A percentile compares a stretch with the other conserved stretches of the same genome.
phyloP scores from a whole-genome alignment of 2,329 filamentous ascomycete species.

The Alternaria alternata region DNA sequence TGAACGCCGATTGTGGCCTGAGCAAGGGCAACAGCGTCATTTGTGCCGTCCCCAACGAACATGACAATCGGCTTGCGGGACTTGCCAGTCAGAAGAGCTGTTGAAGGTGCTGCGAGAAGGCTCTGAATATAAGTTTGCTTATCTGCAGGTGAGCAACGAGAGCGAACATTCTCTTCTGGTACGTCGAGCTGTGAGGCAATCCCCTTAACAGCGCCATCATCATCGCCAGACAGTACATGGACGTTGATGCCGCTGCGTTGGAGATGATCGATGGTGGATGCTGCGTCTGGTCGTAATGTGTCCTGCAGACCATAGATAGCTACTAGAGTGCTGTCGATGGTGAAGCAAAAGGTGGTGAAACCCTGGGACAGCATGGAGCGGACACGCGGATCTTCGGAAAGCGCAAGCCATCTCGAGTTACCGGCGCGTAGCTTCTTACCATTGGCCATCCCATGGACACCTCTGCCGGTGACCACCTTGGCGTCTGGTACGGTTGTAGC shows the following conservation, averaged over 20 bases:
- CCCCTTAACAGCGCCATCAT: constrained; percentile 57
- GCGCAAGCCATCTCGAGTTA: constrained; percentile 58
- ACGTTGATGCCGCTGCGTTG: constrained; percentile 56
- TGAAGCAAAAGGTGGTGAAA: constrained; percentile 61
- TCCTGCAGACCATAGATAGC: constrained; percentile 62
- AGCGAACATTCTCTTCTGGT: constrained; percentile 50
- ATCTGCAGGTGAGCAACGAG: constrained; percentile 60
- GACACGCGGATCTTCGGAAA: constrained; percentile 57
- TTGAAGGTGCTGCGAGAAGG: constrained; percentile 23
- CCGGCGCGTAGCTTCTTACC: constrained; percentile 53
- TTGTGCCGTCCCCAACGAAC: constrained; percentile 83
- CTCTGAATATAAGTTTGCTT: constrained; percentile 63
- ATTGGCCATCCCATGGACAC: constrained; percentile 52
- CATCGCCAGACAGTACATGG: constrained; percentile 67
- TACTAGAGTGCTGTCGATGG: constrained; percentile 53
- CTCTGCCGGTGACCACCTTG: constrained; percentile 53
- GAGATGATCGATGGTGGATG: constrained; percentile 61
- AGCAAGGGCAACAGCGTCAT: constrained; percentile 76
- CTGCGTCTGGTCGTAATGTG: constrained; percentile 60
- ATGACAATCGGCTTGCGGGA: constrained; percentile 57
- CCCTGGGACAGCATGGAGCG: constrained; percentile 26
- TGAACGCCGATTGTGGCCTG: constrained; percentile 76
- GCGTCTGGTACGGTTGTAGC: constrained; percentile 24
- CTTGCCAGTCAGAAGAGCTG: neutral
- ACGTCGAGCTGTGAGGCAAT: constrained; percentile 53